These are phyloP conservation scores for Boletus reticuloceps DNA, from an alignment of 768 basidiomycete species.

Conservation along the genomic window DNA sequence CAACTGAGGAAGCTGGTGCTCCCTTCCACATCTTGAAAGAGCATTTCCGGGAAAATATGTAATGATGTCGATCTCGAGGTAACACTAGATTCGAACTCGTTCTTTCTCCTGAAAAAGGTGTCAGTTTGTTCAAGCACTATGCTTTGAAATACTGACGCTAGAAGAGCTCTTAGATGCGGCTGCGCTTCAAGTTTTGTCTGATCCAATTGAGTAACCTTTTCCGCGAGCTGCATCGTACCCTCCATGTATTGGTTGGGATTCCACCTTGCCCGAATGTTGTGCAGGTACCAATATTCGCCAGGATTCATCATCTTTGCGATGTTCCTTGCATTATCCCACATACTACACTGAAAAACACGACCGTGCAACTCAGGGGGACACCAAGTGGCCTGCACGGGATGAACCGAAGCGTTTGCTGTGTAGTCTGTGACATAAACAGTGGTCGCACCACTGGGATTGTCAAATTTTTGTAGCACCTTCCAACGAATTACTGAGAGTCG, in stretches of 20 bases:
- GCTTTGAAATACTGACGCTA: constrained; percentile 42
- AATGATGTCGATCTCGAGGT: constrained; percentile 23
- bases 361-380: constrained; percentile 45
- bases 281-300: constrained; percentile 51
- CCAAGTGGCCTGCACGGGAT: constrained; percentile 40
- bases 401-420: constrained; percentile 40
- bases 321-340: constrained; percentile 53
- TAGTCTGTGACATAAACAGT: constrained; percentile 68
- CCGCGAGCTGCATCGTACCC: constrained; percentile 46
- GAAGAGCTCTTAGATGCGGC: constrained; percentile 43
- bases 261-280: constrained; percentile 48
- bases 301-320: constrained; percentile 42
- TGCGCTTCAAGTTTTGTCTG: constrained; percentile 36
- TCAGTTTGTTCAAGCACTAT: constrained; percentile 1
- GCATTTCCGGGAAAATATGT: constrained; percentile 39
- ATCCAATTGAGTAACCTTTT: constrained; percentile 45
- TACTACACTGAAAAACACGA: constrained; percentile 50
- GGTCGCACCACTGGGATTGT: constrained; percentile 38
- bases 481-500: background rate
- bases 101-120: constrained; percentile 45
- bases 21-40: constrained; percentile 46
- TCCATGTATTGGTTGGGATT: constrained; percentile 44
- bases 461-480: constrained; percentile 50
- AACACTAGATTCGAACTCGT: constrained; percentile 27
- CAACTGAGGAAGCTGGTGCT: constrained; percentile 49